Base-by-base conservation (phyloP, 2,329 filamentous ascomycete genomes). In the Ambrosiella beaveri region DNA sequence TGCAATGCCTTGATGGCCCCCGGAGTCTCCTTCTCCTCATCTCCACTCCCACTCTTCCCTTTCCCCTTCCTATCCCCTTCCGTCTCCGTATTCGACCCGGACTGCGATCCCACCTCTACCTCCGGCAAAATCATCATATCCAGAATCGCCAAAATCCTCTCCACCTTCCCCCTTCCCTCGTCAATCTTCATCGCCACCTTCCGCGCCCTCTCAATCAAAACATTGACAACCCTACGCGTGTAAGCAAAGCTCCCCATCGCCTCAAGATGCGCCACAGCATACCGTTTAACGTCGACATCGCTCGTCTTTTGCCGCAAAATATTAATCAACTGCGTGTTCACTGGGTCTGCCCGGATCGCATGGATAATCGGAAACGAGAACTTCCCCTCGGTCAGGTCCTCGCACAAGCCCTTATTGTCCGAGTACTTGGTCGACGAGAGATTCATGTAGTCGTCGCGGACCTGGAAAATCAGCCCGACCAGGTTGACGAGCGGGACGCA, bases 311-410 rank as follows among this genome's bases (percentile, higher is more conserved):
- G 90, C 70, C 88, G 88, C 47, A 97, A 75, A 58, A 97, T 96
- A 67, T 93, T 95, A 69, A 96, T 79, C 58, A 98, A 78, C 65
- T 94, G 84, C 64, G 86, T 75, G 67, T 89, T 86, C 37, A 73
- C 71, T 15, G 80, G 86, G 67, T 89, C 80, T 61, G 84, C 74
- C 61, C 87, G 86, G 64, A 97, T 94, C 68, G 86, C 85, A 72
- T 97, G 91, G 65, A 97, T 95, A 65, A 97, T 84, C 45, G 90
- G 89, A 68, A 96, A 96, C 35, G 85, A 91, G 73, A 96, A 96
- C 75, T 97, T 97, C 62, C 91, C 91, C 73, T 97, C 93, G 0
- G 89, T 96, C 64, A 97, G 73, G 70, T 97, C 93, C 73, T 97
- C 91, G 70, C 88, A 95, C 64, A 95, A 79, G 54, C 91, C 93